Evolutionary conservation across 2,329 filamentous ascomycete species (phyloP), one percentile per base, ranked within the genome.

Genomic region (Nigrograna mackinnonii): DNA sequence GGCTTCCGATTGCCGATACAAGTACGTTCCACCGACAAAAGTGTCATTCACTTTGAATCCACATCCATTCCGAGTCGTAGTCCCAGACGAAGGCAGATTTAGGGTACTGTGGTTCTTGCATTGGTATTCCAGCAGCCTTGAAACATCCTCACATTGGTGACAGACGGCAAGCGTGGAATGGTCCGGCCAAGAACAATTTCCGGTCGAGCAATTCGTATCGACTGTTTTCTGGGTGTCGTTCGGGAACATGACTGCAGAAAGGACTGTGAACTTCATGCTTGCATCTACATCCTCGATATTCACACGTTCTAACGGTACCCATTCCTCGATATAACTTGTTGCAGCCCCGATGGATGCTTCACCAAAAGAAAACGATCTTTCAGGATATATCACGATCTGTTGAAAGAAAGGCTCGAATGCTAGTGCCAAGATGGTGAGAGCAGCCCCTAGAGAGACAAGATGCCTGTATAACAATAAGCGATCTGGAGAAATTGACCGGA

Each of bases 331-430:
- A 26, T 34, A 4, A 14, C 31, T 44, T 14, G 4, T 41, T 9
- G 39, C 38, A 19, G 21, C 16, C 6, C 21, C 32, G 9, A 43
- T 31, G 6, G 33, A 18, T 22, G 40, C 28, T 13, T 34, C 33
- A 12, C 37, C 30, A 14, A 21, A 12, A 18, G 22, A 14, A n/a
- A 45, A 28, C 16, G 37, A 22, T 28, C 37, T 33, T 2, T 40
- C 18, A 3, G 50, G 46, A 36, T 44, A 56, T 2, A 41, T 22
- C 2, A 53, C 38, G 17, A 54, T 50, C 28, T 56, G 48, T 14
- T 56, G 51, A 35, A 58, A 54, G 39, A 54, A 51, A 1, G 50
- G 44, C 22, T 56, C 52, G 21, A 56, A 53, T 4, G 48, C 51
- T 4, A 58, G 30, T 6, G 43, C 41, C 3, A 52, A 37, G 12